Evolutionary conservation across 169 alveolate species (phyloP), one percentile per base, ranked within the genome.

Genomic region (Miamiensis avidus): DNA sequence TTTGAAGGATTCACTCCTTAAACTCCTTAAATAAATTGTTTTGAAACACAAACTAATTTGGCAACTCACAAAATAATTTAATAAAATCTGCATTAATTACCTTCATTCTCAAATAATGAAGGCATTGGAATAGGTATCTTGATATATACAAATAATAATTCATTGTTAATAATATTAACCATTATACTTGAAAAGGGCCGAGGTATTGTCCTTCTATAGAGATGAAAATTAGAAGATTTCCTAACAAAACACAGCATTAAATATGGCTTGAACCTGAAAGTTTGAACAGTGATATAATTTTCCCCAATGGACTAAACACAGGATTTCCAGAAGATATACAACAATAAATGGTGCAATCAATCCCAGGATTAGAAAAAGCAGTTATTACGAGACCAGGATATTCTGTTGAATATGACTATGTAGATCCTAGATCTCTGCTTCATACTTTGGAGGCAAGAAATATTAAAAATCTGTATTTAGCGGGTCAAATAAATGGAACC

Each of bases 221-320:
- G 65, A 88, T 88, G 34, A 97, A 97, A 83, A 90, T 96, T 31
- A 89, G 76, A 78, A 76, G 95, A 65, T 97, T 96, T 87, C 93
- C 98, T 20, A 92, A 93, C 27, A 94, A 93, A 31, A 86, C 88
- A 30, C 81, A 90, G 32, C 99, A 97, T 83, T 89, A 92, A n/a
- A 93, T 97, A 29, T 97, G 99, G 99, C 93, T 97, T 31, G 99
- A 97, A 89, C 98, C 98, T 1, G 99, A 97, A 88, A 99, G 99
- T 0, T 75, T 88, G 29, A 74, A 92, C 30, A 85, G 95, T 72
- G 85, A 88, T 31, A 79, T 97, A 34, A 89, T 97, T 26, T 97
- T 96, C 76, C 99, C 99, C 1, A 95, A 95, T 78, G 99, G 99
- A 15, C 78, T 97, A 32, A 92, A 96, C 32, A 97, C 99, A 20